A percentile compares a stretch with the other conserved stretches of the same genome.
Conservation (phyloP, 139 green algal genomes). For the Asterochloris erici region DNA sequence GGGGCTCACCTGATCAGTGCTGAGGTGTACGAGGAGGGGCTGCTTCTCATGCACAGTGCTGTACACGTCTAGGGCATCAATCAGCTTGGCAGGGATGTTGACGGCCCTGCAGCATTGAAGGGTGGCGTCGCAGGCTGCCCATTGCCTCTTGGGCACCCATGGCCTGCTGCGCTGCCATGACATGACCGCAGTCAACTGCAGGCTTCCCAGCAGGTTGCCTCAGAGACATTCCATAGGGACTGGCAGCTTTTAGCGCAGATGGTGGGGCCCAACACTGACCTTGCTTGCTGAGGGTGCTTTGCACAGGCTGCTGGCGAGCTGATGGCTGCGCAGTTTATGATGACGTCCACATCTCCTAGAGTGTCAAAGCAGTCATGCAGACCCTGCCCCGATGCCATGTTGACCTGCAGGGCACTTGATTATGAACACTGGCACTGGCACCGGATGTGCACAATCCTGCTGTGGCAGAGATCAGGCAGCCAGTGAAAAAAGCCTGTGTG, state of each 20-base stretch:
- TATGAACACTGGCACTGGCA: not conserved
- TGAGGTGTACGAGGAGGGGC: conserved; percentile 71
- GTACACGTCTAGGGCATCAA: conserved; percentile 31
- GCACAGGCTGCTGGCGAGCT: conserved; percentile 58
- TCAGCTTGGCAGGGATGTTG: conserved; percentile 52
- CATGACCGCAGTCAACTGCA: not conserved
- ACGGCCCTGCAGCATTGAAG: conserved; percentile 19
- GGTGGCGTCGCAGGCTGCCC: not conserved
- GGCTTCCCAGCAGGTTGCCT: not conserved
- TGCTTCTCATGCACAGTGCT: not conserved
- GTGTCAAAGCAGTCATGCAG: conserved; percentile 43
- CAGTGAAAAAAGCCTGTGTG: not conserved
- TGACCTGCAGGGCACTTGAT: conserved; percentile 23
- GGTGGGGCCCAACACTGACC: conserved; percentile 18
- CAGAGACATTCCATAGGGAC: not conserved
- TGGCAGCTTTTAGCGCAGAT: conserved; percentile 42
- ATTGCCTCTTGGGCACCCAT: not conserved
- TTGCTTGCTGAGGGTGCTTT: conserved; percentile 39
- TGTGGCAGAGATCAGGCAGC: not conserved
- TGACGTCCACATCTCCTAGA: conserved; percentile 27
- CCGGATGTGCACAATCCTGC: not conserved
- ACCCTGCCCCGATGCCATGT: conserved; percentile 43
- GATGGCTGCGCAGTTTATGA: conserved; percentile 72
- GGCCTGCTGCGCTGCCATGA: not conserved
- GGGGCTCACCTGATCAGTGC: conserved; percentile 56